A percentile compares a stretch with the other conserved stretches of the same genome.
phyloP scores from a whole-genome alignment of 1,284 basidiomycete species.

The Trichosporon sp. region DNA sequence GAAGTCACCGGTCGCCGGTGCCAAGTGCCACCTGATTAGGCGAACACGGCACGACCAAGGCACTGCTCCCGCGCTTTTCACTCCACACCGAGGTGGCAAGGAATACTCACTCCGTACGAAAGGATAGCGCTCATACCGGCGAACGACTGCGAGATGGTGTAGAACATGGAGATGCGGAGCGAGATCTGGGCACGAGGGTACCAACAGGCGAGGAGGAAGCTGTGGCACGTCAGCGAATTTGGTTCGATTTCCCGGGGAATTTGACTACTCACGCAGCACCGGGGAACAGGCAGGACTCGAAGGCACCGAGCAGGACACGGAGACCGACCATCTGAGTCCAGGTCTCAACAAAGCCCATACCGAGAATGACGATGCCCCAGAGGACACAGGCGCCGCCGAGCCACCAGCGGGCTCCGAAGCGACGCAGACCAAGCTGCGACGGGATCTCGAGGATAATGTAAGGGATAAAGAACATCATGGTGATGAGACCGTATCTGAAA shows the following conservation, averaged over 20 bases:
- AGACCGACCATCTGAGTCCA: conserved; percentile 28
- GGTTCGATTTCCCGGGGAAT: conserved; percentile 46
- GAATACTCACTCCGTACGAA: conserved; percentile 19
- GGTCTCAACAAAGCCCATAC: conserved; percentile 37
- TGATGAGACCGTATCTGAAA: conserved; percentile 44
- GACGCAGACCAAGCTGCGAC: conserved; percentile 25
- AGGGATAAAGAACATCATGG: conserved; percentile 44
- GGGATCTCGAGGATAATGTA: conserved; percentile 46
- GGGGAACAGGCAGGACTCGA: conserved; percentile 47
- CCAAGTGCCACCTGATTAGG: not conserved
- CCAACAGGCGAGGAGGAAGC: conserved; percentile 38
- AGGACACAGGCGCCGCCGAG: conserved; percentile 21
- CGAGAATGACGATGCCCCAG: conserved; percentile 41
- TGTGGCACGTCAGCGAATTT: conserved; percentile 31
- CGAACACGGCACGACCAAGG: not conserved
- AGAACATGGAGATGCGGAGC: conserved; percentile 13
- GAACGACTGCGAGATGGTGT: conserved; percentile 6
- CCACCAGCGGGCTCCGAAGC: conserved; percentile 20
- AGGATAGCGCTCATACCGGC: conserved; percentile 14
- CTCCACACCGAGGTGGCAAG: not conserved
- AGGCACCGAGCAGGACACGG: conserved; percentile 45
- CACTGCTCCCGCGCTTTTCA: not conserved
- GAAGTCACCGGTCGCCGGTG: too few relatives aligned
- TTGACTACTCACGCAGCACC: conserved; percentile 35
- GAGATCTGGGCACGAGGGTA: conserved; percentile 6